A percentile compares a stretch with the other conserved stretches of the same genome.
phyloP scores from a whole-genome alignment of 176 grass and related monocot species.

The Guadua angustifolia region DNA sequence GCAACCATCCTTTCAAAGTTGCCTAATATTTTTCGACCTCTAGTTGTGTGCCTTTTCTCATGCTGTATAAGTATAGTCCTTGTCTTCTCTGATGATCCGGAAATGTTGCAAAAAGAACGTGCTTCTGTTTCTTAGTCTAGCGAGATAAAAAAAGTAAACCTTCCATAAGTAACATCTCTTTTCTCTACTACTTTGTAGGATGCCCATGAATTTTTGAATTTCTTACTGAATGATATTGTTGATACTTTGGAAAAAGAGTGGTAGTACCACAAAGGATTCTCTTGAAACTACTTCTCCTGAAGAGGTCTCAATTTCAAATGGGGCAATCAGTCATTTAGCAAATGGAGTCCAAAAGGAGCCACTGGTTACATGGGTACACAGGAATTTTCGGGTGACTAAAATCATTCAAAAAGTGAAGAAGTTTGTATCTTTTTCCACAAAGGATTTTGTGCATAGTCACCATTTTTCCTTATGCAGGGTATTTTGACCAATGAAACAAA shows the following conservation, averaged over 20 bases:
- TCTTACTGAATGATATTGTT: slow-evolving; percentile 90
- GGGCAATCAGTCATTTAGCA: slow-evolving; percentile 34
- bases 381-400: slow-evolving; percentile 78
- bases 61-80: slow-evolving; percentile 3
- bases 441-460: not conserved
- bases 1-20: not conserved
- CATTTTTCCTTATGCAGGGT: slow-evolving; percentile 57
- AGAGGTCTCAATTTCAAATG: slow-evolving; percentile 50
- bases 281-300: slow-evolving; percentile 18
- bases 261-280: slow-evolving; percentile 51
- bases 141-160: not conserved
- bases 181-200: slow-evolving; percentile 64
- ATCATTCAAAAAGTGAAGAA: not conserved
- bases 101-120: not conserved
- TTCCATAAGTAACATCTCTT: slow-evolving; percentile 37
- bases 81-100: not conserved
- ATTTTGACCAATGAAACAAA: slow-evolving; percentile 93
- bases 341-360: slow-evolving; percentile 62
- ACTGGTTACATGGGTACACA: slow-evolving; percentile 80
- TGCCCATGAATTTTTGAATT: slow-evolving; percentile 96
- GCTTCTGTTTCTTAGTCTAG: slow-evolving; percentile 10
- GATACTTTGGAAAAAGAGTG: slow-evolving; percentile 87
- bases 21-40: not conserved
- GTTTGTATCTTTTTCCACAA: too few relatives aligned
- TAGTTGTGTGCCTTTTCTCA: not conserved